phyloP scores from a whole-genome alignment of 805 yeast genomes.

The Candida namnaoensis region DNA sequence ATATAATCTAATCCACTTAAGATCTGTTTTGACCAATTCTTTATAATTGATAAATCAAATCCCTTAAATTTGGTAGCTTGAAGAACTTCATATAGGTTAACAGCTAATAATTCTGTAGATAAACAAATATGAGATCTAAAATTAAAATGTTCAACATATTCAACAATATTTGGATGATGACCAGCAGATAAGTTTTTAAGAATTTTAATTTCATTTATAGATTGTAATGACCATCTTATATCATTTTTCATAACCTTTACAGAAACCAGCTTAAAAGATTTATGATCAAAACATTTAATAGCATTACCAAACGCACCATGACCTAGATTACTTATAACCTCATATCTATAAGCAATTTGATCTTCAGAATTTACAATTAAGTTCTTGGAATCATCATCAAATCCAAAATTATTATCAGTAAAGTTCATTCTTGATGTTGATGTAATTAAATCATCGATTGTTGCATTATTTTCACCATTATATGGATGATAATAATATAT shows the following conservation, averaged over 20 bases:
- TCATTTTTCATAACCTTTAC: slow-evolving; percentile 71
- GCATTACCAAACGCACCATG: slow-evolving; percentile 83
- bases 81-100: slow-evolving; percentile 55
- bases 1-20: slow-evolving; percentile 52
- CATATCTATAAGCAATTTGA: slow-evolving; percentile 70
- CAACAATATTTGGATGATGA: slow-evolving; percentile 25
- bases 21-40: slow-evolving; percentile 43
- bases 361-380: slow-evolving; percentile 49
- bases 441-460: background rate
- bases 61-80: slow-evolving; percentile 44
- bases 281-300: slow-evolving; percentile 59
- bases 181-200: slow-evolving; percentile 35
- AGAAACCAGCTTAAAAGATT: slow-evolving; percentile 50
- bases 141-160: slow-evolving; percentile 60
- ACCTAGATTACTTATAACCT: slow-evolving; percentile 52
- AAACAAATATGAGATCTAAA: slow-evolving; percentile 82
- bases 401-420: slow-evolving; percentile 48
- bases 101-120: slow-evolving; percentile 61
- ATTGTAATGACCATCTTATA: slow-evolving; percentile 66
- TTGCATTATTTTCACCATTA: slow-evolving; percentile 1
- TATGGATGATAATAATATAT: slow-evolving; percentile 41
- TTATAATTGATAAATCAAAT: slow-evolving; percentile 29
- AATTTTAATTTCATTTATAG: slow-evolving; percentile 67
- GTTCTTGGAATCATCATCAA: slow-evolving; percentile 63
- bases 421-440: slow-evolving; percentile 14